Percentiles rank a stretch among this genome's conserved stretches.
phyloP scores from a whole-genome alignment of 345 rosid species.

The Citrus cavaleriei region DNA sequence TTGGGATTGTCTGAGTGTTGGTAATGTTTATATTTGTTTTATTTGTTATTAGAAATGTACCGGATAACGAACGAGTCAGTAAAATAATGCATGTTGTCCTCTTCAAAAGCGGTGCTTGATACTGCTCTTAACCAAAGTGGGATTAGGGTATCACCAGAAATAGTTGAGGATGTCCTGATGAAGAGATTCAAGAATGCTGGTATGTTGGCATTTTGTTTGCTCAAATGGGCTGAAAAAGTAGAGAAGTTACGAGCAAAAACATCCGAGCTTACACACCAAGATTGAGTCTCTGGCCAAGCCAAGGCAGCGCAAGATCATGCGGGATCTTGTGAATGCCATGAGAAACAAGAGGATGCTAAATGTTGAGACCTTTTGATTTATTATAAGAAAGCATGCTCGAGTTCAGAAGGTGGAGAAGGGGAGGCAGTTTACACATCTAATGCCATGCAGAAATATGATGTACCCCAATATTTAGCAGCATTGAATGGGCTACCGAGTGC shows the following conservation, averaged over 20 bases:
- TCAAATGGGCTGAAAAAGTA: constrained; percentile 86
- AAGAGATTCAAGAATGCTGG: constrained; percentile 75
- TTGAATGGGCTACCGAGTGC: constrained; percentile 78
- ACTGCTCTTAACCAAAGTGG: constrained; percentile 74
- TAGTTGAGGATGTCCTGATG: constrained; percentile 62
- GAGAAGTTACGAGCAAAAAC: constrained; percentile 54
- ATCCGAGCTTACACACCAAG: constrained; percentile 65
- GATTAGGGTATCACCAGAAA: constrained; percentile 42
- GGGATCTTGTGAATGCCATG: constrained; percentile 85
- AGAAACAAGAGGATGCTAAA: constrained; percentile 59
- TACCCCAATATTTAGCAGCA: constrained; percentile 57
- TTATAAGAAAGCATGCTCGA: constrained; percentile 82
- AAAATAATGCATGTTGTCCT: constrained; percentile 54
- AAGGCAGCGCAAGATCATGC: constrained; percentile 76
- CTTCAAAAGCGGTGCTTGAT: constrained; percentile 51
- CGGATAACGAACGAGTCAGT: too few species aligned
- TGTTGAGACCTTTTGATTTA: constrained; percentile 77
- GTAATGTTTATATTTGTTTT: too few species aligned
- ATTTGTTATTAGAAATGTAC: too few species aligned
- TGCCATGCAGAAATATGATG: constrained; percentile 73
- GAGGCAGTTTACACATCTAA: constrained; percentile 80
- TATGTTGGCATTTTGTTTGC: constrained; percentile 70
- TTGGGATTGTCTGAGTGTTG: too few species aligned
- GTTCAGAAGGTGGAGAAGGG: constrained; percentile 67
- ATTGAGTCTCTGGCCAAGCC: constrained; percentile 74